A percentile compares a stretch with the other conserved stretches of the same genome.
phyloP scores from a whole-genome alignment of 768 basidiomycete genomes.

The Mycena filopes region DNA sequence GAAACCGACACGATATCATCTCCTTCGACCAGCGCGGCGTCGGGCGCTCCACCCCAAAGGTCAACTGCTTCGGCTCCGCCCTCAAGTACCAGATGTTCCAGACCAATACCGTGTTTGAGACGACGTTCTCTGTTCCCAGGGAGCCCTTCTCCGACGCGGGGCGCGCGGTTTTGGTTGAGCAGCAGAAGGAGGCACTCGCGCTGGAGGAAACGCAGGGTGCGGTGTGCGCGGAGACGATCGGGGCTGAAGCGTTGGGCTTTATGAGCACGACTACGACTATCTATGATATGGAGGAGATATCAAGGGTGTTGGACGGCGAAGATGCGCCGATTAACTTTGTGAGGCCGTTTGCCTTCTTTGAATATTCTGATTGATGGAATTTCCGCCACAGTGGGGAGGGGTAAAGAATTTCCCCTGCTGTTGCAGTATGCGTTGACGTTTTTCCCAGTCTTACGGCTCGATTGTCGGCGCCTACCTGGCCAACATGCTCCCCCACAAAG shows the following conservation, averaged over 20 bases:
- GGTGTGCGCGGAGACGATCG: conserved; percentile 25
- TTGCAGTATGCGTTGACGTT: not conserved
- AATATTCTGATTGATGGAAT: not conserved
- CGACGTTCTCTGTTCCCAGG: conserved; percentile 30
- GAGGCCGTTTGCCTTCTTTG: not conserved
- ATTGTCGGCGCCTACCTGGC: conserved; percentile 30
- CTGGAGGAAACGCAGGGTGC: conserved; percentile 26
- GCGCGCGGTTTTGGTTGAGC: conserved; percentile 30
- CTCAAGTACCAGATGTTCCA: conserved; percentile 29
- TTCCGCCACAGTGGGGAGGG: conserved; percentile 24
- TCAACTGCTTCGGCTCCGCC: conserved; percentile 28
- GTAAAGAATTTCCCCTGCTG: not conserved
- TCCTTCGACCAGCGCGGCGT: conserved; percentile 34
- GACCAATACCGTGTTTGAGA: conserved; percentile 33
- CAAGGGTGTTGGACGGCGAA: conserved; percentile 23
- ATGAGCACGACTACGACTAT: conserved; percentile 33
- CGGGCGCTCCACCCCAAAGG: conserved; percentile 25
- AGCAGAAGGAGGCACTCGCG: conserved; percentile 33
- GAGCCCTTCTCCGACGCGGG: conserved; percentile 29
- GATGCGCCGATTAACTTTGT: conserved; percentile 31
- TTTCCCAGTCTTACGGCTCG: conserved; percentile 27
- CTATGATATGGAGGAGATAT: conserved; percentile 33
- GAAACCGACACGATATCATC: conserved; percentile 34
- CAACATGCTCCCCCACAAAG: conserved; percentile 34
- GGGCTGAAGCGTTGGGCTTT: conserved; percentile 25